Base-by-base conservation (phyloP, 2,329 filamentous ascomycete species). In the Epicoccum nigrum region DNA sequence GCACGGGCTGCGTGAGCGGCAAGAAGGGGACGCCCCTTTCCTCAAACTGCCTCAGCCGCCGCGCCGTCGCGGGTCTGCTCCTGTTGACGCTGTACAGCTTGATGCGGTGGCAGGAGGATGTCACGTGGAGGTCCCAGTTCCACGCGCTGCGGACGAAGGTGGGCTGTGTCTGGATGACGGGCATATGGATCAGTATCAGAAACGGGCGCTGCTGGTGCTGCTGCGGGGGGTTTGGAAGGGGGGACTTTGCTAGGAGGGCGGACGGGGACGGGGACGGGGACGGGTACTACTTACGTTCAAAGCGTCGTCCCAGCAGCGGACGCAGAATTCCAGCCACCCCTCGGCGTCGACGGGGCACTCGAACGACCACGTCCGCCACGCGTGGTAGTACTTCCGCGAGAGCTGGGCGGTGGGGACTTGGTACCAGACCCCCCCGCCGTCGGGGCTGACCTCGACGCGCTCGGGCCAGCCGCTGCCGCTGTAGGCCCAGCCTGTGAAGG, bases 41-140 rank as follows among this genome's bases (percentile, higher is more conserved):
- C 51, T 85, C 79, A 23, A 87, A 74, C 55, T 79, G 67, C 34
- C 78, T 77, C 13, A 87, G 69, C 0, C 83, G 73, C 25, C 69
- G 70, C 15, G 74, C 76, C 0, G 84, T 87, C 2, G 58, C 56
- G 1, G 78, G 75, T 28, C 73, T 77, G 2, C 70, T 74, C 58
- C 72, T 77, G 69, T 87, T 87, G 44, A 87, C 79, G 58, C 84
- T 87, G 67, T 86, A 88, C 16, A 65, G 16, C 28, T 65, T 65
- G 58, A 87, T 77, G 1, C 83, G 76, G 54, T 87, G 86, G 49
- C 81, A 85, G 0, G 79, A 83, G 6, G 78, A 82, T 0, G 85
- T 88, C 3, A 88, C 84, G 61, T 87, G 85, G 16, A 88, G 69
- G 13, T 82, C 85, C 83, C 84, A 87, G 61, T 88, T 88, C 75